A percentile compares a stretch with the other conserved stretches of the same genome.
Evolutionary conservation across 768 basidiomycete species (phyloP).

Genomic region (Boletus tomentosulus): DNA sequence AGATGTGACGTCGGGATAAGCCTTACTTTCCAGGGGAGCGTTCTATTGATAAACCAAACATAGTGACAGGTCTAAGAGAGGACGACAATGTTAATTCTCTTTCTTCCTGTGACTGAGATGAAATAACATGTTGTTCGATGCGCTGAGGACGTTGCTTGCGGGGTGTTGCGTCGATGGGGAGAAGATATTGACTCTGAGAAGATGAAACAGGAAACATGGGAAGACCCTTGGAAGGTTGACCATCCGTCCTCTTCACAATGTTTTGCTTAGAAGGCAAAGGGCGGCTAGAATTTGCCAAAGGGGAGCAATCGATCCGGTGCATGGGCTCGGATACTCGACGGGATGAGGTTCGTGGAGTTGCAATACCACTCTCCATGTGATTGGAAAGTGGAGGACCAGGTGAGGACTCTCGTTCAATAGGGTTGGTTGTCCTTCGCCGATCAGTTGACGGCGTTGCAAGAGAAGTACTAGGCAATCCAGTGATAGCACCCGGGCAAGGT

Average conservation of each 20-base stretch:
- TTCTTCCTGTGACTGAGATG: constrained; percentile 34
- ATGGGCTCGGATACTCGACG: constrained; percentile 1
- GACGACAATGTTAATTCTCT: constrained; percentile 18
- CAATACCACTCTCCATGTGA: constrained; percentile 1
- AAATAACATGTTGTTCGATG: constrained; percentile 17
- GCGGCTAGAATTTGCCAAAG: background rate
- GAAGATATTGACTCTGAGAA: constrained; percentile 34
- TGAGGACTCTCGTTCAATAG: background rate
- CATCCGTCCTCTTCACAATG: background rate
- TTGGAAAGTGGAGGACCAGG: background rate
- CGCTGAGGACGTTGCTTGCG: constrained; percentile 32
- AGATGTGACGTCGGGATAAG: background rate
- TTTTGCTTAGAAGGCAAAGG: background rate
- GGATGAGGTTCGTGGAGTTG: constrained; percentile 16
- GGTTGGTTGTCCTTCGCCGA: constrained; percentile 1
- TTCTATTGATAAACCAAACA: background rate
- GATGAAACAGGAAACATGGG: constrained; percentile 21
- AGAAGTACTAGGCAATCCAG: background rate
- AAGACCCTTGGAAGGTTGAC: constrained; percentile 1
- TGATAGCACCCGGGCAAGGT: background rate
- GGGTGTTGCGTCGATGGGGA: constrained; percentile 28
- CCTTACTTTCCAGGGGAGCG: constrained; percentile 16
- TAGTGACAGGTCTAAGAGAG: background rate
- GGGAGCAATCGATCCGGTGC: background rate
- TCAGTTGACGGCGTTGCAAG: constrained; percentile 9